These are phyloP conservation scores for Rasamsonia emersonii DNA, from an alignment of 2,329 filamentous ascomycete species.

Conservation along the genomic window DNA sequence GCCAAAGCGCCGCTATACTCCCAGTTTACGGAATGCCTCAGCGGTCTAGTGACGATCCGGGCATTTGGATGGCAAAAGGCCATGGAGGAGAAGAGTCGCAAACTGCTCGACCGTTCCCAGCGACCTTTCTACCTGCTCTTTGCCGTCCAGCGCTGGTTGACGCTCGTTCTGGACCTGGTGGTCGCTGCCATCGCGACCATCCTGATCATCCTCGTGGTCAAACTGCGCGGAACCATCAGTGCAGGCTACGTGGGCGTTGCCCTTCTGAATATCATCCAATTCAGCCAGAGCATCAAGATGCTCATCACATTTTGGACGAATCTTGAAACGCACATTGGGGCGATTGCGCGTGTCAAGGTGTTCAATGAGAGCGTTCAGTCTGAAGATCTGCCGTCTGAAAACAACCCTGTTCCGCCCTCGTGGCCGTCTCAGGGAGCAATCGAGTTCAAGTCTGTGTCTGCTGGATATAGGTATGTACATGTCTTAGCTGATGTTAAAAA, in stretches of 20 bases:
- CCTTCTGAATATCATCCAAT: slow-evolving; percentile 45
- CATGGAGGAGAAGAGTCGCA: slow-evolving; percentile 38
- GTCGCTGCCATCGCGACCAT: slow-evolving; percentile 42
- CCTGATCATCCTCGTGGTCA: slow-evolving; percentile 43
- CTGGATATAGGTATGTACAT: slow-evolving; percentile 37
- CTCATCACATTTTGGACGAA: slow-evolving; percentile 48
- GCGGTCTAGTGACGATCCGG: slow-evolving; percentile 47
- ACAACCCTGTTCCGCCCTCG: slow-evolving; percentile 26
- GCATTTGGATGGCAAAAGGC: slow-evolving; percentile 48
- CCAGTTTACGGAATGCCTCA: slow-evolving; percentile 49
- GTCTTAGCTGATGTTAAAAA: background rate
- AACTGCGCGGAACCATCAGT: slow-evolving; percentile 33
- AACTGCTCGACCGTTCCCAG: slow-evolving; percentile 47
- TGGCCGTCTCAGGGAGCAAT: slow-evolving; percentile 39
- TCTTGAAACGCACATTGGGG: slow-evolving; percentile 51
- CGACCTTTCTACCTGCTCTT: slow-evolving; percentile 50
- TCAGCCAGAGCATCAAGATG: slow-evolving; percentile 44
- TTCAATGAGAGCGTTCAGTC: slow-evolving; percentile 39
- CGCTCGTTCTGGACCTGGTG: slow-evolving; percentile 42
- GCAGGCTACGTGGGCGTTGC: slow-evolving; percentile 46
- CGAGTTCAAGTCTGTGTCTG: slow-evolving; percentile 37
- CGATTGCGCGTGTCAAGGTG: slow-evolving; percentile 47
- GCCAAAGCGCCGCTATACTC: slow-evolving; percentile 52
- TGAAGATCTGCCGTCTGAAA: slow-evolving; percentile 37
- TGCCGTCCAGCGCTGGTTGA: slow-evolving; percentile 51